A percentile compares a stretch with the other conserved stretches of the same genome.
These are phyloP conservation scores for Straminergon stramineum DNA, from an alignment of 225 moss, liverwort and hornwort species.

Conservation along the genomic window DNA sequence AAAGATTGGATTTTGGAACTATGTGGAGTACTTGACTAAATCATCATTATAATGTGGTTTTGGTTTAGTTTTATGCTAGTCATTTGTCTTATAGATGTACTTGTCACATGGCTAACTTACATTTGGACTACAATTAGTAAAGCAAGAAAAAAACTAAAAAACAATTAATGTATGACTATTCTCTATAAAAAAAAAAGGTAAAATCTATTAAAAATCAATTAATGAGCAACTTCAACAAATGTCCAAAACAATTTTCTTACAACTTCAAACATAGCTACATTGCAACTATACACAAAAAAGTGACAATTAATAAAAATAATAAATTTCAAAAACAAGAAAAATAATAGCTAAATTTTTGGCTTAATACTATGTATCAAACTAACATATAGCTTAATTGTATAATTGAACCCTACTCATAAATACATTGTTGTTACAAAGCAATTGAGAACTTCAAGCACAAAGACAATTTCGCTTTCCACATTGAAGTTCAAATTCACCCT, in stretches of 20 bases:
- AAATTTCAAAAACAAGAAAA: no score
- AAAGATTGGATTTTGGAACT: no score
- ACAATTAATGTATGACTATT: not conserved
- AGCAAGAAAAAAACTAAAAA: not conserved
- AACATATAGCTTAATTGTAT: no score
- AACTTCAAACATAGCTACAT: no score
- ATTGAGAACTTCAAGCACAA: not conserved
- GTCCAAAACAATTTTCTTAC: not conserved
- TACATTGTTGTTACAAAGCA: not conserved
- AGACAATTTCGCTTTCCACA: not conserved
- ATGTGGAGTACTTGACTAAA: no score
- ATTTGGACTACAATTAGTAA: accelerated
- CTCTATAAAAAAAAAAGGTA: not conserved
- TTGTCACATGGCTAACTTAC: not conserved
- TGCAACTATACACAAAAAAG: no score
- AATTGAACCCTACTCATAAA: no score
- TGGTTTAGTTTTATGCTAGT: no score
- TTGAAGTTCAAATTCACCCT: not conserved
- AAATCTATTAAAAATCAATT: not conserved
- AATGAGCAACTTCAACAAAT: not conserved
- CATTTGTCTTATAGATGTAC: no score
- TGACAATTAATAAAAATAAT: no score
- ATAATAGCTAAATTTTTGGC: no score
- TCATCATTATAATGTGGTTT: no score
- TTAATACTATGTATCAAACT: not conserved